Evolutionary conservation across 345 rosid species (phyloP), one percentile per base, ranked within the genome.

Genomic region (Linum lewisii): DNA sequence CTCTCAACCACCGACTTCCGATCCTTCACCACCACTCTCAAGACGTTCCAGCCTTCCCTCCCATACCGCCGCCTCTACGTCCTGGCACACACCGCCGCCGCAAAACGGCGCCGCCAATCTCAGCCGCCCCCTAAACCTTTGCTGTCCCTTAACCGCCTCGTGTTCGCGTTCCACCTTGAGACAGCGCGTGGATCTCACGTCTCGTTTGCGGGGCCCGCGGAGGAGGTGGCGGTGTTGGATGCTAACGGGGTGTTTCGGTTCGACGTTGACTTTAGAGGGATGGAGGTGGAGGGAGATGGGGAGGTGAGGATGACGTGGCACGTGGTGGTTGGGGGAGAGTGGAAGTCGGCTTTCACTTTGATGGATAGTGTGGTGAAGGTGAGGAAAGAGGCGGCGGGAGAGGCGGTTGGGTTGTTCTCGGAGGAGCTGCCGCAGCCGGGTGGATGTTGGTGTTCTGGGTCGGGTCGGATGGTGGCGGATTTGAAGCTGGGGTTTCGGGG

Each of bases 341-440:
- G 80, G 77, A 67, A 32, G 37, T 75, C 71, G 22, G 75, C 58
- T 21, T 80, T 77, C 44, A 72, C 70, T 0, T 61, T 80, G 85
- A 72, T 80, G 77, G 83, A 80, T 15, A 16, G 63, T 18, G 59
- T 64, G 5, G 75, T 74, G 24, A 66, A 63, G 58, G 37, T 68
- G 32, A 65, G 61, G 24, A 29, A 19, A 4, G 32, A 23, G 11
- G 42, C 24, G 2, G 57, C 10, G 26, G 57, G 11, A 5, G 70
- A 63, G 54, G 58, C 20, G 16, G 73, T 62, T 52, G 71, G 76
- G 23, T 83, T 81, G 83, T 78, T 78, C 56, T 76, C 76, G 47
- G 71, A 65, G 79, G 80, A 78, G 74, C 77, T 78, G 6, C 82
- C 83, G 22, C 51, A 44, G 34, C 65, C 70, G 0, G 77, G 76